A percentile compares a stretch with the other conserved stretches of the same genome.
Evolutionary conservation across 106 monocot genomes (phyloP).

Genomic region (Hemerocallis citrina): DNA sequence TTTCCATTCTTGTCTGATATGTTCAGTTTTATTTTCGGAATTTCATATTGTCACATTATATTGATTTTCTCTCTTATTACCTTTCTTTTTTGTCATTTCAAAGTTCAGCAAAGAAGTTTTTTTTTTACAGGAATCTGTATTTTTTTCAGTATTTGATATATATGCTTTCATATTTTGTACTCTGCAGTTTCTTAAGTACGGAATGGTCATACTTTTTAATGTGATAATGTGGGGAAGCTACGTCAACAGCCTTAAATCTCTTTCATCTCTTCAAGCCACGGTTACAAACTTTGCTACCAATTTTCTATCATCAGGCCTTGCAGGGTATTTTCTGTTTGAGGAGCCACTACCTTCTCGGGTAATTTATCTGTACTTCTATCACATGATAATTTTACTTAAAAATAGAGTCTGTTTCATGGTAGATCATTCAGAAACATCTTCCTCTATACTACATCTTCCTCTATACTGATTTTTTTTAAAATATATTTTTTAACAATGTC

Average conservation of each 20-base stretch:
- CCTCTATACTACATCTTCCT: no score
- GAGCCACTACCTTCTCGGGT: slow-evolving; percentile 72
- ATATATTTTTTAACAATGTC: no score
- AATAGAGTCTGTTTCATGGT: neutral
- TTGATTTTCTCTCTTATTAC: no score
- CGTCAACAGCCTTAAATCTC: slow-evolving; percentile 85
- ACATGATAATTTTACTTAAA: neutral
- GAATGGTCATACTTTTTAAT: slow-evolving; percentile 68
- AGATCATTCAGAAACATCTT: neutral
- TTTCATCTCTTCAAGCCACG: slow-evolving; percentile 93
- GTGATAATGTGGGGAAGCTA: slow-evolving; percentile 97
- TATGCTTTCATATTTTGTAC: neutral
- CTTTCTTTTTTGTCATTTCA: no score
- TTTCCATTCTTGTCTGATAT: no score
- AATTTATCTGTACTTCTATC: slow-evolving; percentile 5
- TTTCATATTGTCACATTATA: no score
- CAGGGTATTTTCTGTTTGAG: slow-evolving; percentile 79
- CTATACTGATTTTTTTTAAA: no score
- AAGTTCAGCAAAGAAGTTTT: no score
- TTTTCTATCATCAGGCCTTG: slow-evolving; percentile 78
- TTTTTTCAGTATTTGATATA: no score
- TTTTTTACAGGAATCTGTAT: no score
- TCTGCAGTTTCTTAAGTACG: slow-evolving; percentile 74
- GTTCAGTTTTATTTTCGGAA: no score
- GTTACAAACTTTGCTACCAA: slow-evolving; percentile 93